A percentile compares a stretch with the other conserved stretches of the same genome.
These are phyloP conservation scores for Eucalyptus polyanthemos DNA, from an alignment of 345 rosid species.

Conservation along the genomic window DNA sequence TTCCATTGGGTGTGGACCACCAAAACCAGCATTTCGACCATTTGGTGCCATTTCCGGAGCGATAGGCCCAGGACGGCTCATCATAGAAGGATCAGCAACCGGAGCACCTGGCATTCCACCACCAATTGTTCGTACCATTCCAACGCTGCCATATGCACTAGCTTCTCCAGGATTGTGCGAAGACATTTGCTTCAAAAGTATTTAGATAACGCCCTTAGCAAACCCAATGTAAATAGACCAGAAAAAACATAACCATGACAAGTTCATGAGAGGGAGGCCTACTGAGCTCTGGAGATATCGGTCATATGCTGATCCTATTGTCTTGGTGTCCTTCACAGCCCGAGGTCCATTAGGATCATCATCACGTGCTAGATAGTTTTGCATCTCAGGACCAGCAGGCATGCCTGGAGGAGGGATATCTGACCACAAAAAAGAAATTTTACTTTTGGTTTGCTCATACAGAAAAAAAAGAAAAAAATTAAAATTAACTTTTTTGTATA, in stretches of 20 bases:
- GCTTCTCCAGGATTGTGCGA: slow-evolving; percentile 48
- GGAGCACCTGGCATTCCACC: slow-evolving; percentile 21
- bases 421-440: not conserved
- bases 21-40: slow-evolving; percentile 30
- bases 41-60: slow-evolving; percentile 33
- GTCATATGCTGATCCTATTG: slow-evolving; percentile 74
- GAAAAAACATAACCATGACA: not conserved
- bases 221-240: not conserved
- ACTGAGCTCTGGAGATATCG: slow-evolving; percentile 58
- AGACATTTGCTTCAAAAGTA: slow-evolving; percentile 52
- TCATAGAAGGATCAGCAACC: slow-evolving; percentile 25
- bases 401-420: slow-evolving; percentile 32
- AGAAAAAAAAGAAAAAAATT: not conserved
- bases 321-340: slow-evolving; percentile 56
- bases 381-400: slow-evolving; percentile 35
- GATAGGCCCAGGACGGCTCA: slow-evolving; percentile 24
- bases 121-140: slow-evolving; percentile 23
- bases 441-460: not conserved
- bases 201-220: slow-evolving; percentile 5
- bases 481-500: not conserved
- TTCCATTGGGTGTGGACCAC: slow-evolving; percentile 14
- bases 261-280: not conserved
- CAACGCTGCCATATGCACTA: slow-evolving; percentile 21
- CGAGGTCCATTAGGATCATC: slow-evolving; percentile 37
- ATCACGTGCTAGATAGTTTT: slow-evolving; percentile 35